Percentiles rank a stretch among this genome's conserved stretches.
These are phyloP conservation scores for Scenedesmus sp. DNA, from an alignment of 163 green algal species.

Conservation along the genomic window DNA sequence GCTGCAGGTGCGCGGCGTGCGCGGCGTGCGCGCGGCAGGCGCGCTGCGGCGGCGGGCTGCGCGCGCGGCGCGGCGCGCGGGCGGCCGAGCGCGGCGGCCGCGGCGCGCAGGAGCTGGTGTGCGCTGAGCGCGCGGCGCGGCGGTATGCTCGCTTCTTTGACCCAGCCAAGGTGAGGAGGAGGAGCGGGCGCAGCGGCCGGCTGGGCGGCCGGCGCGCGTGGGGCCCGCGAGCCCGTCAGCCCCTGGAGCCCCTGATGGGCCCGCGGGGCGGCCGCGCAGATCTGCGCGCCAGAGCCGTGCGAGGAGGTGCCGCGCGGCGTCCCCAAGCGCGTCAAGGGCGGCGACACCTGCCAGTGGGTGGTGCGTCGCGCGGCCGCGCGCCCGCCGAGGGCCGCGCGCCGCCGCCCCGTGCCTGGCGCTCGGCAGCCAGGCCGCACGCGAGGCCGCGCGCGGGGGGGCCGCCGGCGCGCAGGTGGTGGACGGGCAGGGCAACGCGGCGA, in stretches of 20 bases:
- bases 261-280: no score
- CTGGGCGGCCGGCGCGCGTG: neutral
- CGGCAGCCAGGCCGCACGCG: no score
- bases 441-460: no score
- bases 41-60: no score
- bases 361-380: no score
- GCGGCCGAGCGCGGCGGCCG: constrained; percentile 23
- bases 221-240: no score
- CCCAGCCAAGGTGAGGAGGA: constrained; percentile 35
- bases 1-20: no score
- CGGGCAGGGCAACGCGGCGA: constrained; percentile 71
- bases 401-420: no score
- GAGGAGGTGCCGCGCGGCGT: neutral
- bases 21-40: no score
- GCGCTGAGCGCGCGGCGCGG: constrained; percentile 52
- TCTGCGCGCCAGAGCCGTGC: neutral
- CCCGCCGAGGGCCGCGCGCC: no score
- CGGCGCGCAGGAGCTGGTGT: constrained; percentile 54
- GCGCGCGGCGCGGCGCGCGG: no score
- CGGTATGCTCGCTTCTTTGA: constrained; percentile 48
- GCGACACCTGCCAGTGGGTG: neutral
- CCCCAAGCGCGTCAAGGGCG: neutral
- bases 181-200: neutral
- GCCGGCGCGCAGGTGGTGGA: constrained; percentile 58
- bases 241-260: no score